Evolutionary conservation across 2,329 filamentous ascomycete species (phyloP).

Genomic region (Alternaria sp.): DNA sequence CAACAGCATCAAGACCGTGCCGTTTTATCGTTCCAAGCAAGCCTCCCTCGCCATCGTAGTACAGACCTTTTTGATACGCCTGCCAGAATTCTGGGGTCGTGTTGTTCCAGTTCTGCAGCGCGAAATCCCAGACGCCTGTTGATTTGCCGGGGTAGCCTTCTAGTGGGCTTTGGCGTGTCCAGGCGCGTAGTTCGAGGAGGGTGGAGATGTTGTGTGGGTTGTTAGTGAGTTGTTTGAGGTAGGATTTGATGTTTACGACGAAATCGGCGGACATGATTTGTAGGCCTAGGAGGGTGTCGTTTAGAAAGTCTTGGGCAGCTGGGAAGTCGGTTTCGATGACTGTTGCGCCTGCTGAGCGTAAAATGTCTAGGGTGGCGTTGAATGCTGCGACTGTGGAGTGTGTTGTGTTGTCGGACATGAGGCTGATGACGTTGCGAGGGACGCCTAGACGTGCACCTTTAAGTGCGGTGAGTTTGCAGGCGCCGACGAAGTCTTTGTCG

Average conservation of each 20-base stretch:
- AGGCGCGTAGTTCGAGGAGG: background rate
- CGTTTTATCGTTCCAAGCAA: background rate
- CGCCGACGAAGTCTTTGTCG: constrained; percentile 43
- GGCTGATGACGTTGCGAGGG: constrained; percentile 76
- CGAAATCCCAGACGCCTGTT: background rate
- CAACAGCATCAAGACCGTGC: background rate
- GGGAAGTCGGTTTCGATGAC: constrained; percentile 69
- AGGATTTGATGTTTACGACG: constrained; percentile 69
- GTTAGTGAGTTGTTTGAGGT: constrained; percentile 64
- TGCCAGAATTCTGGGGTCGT: background rate
- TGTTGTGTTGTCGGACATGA: constrained; percentile 64
- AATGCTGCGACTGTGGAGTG: constrained; percentile 57
- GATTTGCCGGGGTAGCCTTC: background rate
- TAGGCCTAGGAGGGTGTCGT: constrained; percentile 64
- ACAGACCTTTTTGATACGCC: background rate
- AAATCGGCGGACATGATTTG: constrained; percentile 76
- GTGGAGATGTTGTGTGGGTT: constrained; percentile 50
- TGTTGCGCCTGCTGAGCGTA: constrained; percentile 69
- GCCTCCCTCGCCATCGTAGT: background rate
- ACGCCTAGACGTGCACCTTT: constrained; percentile 71
- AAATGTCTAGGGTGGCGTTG: constrained; percentile 55
- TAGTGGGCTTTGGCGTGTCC: background rate
- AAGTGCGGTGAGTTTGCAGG: constrained; percentile 51
- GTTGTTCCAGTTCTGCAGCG: background rate
- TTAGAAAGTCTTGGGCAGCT: constrained; percentile 77